Evolutionary conservation across 176 grass and related monocot genomes (phyloP), one percentile per base, ranked within the genome.

Genomic region (Melocanna baccifera): DNA sequence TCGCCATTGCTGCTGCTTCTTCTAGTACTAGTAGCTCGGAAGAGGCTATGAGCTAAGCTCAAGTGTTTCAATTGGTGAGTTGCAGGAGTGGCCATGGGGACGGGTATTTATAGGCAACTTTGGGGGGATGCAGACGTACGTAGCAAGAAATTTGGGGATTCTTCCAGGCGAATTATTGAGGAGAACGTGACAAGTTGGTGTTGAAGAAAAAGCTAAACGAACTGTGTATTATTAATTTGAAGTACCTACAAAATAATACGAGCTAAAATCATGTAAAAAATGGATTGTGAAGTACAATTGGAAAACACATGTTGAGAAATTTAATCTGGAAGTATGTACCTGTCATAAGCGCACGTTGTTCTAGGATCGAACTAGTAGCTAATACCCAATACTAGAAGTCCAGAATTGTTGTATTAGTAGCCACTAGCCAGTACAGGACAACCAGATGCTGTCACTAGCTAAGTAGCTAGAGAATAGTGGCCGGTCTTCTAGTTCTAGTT

Each of bases 121-220:
- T 65, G 25, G 37, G 40, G 73, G 50, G 47, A 28, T 23, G 67
- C 69, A 9, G 40, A 69, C 32, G 89, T 90, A 45, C 66, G 75
- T 84, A 69, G 50, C 42, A 67, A 51, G 40, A 79, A 82, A 51
- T 41, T 71, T 73, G 67, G 57, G 57, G 69, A 79, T 78, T 65
- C 73, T 74, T 56, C 78, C 58, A 52, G 30, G 6, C 29, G n/a
- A 66, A 90, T 87, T 84, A 87, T 87, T 80, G 80, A 32, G 51
- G 75, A 62, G 75, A 90, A 90, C 89, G 84, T 90, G 89, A 80
- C 69, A n/a, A 12, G 84, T 91, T 80, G 85, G 26, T 83, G 79
- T 55, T 41, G 63, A 36, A 62, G 47, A 46, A 34, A 82, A 77
- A 55, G 37, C 63, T 71, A 56, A 52, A 64, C 45, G 22, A 71